phyloP scores from a whole-genome alignment of 306 rosid genomes.

The Ziziphus jujuba region DNA sequence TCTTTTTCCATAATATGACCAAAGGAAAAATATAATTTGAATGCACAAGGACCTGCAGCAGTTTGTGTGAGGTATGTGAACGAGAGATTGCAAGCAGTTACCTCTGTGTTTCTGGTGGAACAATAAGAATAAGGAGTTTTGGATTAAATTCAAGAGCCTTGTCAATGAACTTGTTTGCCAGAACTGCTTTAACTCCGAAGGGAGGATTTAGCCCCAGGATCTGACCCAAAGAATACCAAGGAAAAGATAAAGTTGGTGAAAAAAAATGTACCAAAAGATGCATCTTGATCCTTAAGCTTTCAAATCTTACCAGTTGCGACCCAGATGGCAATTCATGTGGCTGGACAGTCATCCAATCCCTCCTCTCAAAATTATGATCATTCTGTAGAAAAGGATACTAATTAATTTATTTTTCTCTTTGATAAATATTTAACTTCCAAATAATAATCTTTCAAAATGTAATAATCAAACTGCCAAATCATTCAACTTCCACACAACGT shows the following conservation, averaged over 20 bases:
- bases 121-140: conserved; percentile 78
- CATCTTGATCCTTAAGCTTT: conserved; percentile 12
- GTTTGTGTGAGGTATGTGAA: not conserved
- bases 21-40: not conserved
- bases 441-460: not conserved
- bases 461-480: not conserved
- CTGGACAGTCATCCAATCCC: conserved; percentile 82
- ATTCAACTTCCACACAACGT: not conserved
- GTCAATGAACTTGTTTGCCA: conserved; percentile 75
- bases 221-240: conserved; percentile 41
- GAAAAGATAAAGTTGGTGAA: not conserved
- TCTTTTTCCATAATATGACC: not conserved
- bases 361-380: conserved; percentile 81
- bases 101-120: conserved; percentile 78
- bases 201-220: conserved; percentile 98
- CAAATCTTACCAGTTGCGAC: conserved; percentile 60
- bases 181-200: conserved; percentile 67
- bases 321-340: conserved; percentile 71
- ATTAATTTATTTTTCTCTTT: not conserved
- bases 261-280: conserved; percentile 12
- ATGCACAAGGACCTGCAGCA: not conserved
- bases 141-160: conserved; percentile 87
- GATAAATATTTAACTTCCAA: not conserved
- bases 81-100: conserved; percentile 21
- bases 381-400: conserved; percentile 49